Conservation (phyloP, 129 eudicot genomes). For the Flaveria linearis region DNA sequence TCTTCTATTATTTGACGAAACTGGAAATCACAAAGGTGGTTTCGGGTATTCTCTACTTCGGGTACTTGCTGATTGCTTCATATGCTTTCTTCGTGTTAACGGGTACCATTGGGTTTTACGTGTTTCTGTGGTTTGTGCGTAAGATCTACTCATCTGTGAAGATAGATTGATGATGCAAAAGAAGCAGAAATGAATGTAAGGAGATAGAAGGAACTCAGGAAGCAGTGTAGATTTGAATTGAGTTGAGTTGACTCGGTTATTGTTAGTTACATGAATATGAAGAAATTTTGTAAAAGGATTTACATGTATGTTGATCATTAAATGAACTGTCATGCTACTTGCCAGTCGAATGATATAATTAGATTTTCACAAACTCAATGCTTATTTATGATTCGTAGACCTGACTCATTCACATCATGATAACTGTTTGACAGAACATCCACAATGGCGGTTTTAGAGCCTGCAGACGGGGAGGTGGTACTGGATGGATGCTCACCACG, state of each 20-base stretch:
- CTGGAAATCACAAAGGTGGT: conserved; percentile 76
- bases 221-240: conserved; percentile 33
- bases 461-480: no score
- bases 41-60: conserved; percentile 76
- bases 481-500: no score
- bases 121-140: conserved; percentile 78
- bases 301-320: conserved; percentile 6
- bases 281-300: conserved; percentile 22
- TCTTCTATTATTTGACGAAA: conserved; percentile 77
- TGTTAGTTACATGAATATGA: conserved; percentile 16
- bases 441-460: no score
- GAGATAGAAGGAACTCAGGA: conserved; percentile 12
- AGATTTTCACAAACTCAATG: no score
- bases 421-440: no score
- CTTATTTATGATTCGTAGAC: no score
- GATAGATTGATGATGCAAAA: conserved; percentile 54
- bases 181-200: conserved; percentile 11
- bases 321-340: no score
- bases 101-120: conserved; percentile 73
- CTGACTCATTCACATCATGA: no score
- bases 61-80: conserved; percentile 72
- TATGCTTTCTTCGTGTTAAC: conserved; percentile 81
- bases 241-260: conserved; percentile 19
- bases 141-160: conserved; percentile 81
- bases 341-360: no score